A percentile compares a stretch with the other conserved stretches of the same genome.
These are phyloP conservation scores for Puccinia sorghi DNA, from an alignment of 1,284 basidiomycete genomes.

Conservation along the genomic window DNA sequence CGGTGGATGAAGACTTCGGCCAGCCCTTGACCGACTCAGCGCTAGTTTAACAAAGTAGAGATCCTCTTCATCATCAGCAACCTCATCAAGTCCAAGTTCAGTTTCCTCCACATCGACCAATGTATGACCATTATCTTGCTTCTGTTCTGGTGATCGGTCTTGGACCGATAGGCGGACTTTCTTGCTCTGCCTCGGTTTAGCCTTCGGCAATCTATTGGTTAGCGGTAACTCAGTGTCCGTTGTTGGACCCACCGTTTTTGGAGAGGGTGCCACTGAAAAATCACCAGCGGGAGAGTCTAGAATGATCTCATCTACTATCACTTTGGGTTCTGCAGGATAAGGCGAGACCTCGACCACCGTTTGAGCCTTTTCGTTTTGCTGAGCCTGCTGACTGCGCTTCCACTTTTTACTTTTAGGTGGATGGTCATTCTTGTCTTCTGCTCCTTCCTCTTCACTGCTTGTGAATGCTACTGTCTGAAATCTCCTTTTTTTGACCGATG, in stretches of 20 bases:
- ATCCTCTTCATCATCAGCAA: constrained; percentile 89
- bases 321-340: constrained; percentile 8
- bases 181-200: constrained; percentile 5
- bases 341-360: constrained; percentile 21
- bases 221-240: background rate
- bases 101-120: constrained; percentile 51
- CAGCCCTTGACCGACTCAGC: constrained; percentile 59
- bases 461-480: constrained; percentile 54
- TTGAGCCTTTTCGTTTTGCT: constrained; percentile 50
- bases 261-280: background rate
- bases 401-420: constrained; percentile 35
- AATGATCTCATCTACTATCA: constrained; percentile 31
- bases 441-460: constrained; percentile 56
- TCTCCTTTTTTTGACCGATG: constrained; percentile 40
- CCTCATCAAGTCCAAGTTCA: constrained; percentile 54
- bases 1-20: constrained; percentile 53
- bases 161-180: constrained; percentile 3
- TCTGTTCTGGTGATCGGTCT: background rate
- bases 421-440: constrained; percentile 28
- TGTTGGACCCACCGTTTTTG: background rate
- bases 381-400: constrained; percentile 53
- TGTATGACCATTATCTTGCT: background rate
- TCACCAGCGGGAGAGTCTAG: background rate
- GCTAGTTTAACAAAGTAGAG: constrained; percentile 78
- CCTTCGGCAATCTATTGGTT: background rate